Conservation (phyloP, 179 eudicot species). For the Beta macrorhiza region DNA sequence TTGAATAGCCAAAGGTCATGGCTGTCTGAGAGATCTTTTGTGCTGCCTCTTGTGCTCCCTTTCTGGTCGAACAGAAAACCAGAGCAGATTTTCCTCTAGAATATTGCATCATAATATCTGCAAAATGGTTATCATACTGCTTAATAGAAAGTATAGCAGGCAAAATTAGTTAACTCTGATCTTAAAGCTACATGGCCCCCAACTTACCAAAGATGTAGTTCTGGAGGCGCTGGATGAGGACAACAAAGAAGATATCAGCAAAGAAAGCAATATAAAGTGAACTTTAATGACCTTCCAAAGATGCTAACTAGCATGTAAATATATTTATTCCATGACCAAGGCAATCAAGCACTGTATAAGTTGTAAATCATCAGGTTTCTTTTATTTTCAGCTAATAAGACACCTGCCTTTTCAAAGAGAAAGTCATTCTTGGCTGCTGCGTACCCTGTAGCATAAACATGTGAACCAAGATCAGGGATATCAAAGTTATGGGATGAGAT, state of each 20-base stretch:
- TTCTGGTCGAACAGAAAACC: constrained; percentile 92
- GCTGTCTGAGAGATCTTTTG: constrained; percentile 76
- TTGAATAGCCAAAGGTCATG: constrained; percentile 87
- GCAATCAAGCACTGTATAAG: constrained; percentile 3
- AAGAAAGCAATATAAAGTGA: constrained; percentile 5
- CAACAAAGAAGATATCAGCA: constrained; percentile 35
- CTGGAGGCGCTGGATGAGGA: constrained; percentile 81
- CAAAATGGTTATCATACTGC: constrained; percentile 15
- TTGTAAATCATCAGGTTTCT: neutral
- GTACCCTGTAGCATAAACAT: constrained; percentile 57
- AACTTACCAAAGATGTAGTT: constrained; percentile 85
- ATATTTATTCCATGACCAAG: neutral
- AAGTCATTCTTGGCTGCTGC: constrained; percentile 94
- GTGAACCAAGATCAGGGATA: neutral
- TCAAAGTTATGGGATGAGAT: neutral
- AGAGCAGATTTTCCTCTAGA: constrained; percentile 90
- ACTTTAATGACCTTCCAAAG: constrained; percentile 14
- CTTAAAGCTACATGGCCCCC: constrained; percentile 7
- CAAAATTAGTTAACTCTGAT: neutral
- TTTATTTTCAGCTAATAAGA: constrained; percentile 2
- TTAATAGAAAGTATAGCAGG: neutral
- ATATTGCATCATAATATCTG: constrained; percentile 92
- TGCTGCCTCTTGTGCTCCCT: constrained; percentile 99
- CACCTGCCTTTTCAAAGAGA: constrained; percentile 82
- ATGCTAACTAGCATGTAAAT: neutral